Percentiles rank a stretch among this genome's conserved stretches.
These are phyloP conservation scores for Camellia sinensis DNA, from an alignment of 148 eudicot species.

Conservation along the genomic window DNA sequence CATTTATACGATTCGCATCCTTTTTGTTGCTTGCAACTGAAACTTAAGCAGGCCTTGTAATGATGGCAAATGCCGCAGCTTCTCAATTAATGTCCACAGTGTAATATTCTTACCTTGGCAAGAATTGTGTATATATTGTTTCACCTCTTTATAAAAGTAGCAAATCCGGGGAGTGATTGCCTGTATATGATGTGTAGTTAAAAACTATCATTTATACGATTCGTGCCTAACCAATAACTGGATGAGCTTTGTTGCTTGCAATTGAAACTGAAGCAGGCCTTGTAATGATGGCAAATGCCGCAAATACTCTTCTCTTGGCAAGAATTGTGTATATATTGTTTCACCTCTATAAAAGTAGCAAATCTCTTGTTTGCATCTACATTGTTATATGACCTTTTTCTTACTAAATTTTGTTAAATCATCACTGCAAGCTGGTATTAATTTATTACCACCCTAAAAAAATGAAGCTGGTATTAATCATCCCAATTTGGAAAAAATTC, in stretches of 20 bases:
- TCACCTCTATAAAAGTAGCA: background rate
- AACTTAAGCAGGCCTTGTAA: background rate
- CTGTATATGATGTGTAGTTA: background rate
- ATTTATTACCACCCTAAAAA: no score
- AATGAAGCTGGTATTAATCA: no score
- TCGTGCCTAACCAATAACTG: background rate
- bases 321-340: background rate
- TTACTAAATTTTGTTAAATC: background rate
- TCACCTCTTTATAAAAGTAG: background rate
- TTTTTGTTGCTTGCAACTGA: background rate
- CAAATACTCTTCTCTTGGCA: background rate
- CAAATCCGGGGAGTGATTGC: background rate
- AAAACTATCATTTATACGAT: no score
- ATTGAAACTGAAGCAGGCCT: slow-evolving; percentile 7
- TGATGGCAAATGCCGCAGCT: slow-evolving; percentile 3
- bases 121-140: background rate
- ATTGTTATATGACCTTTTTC: background rate
- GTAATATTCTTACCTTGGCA: background rate
- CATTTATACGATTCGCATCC: background rate
- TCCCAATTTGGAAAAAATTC: no score
- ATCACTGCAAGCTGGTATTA: no score
- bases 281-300: background rate
- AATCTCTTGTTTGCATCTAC: background rate
- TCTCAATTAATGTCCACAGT: background rate
- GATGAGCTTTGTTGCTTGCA: background rate